Evolutionary conservation across 2,329 filamentous ascomycete species (phyloP), one percentile per base, ranked within the genome.

Genomic region (Akanthomyces lecanii): DNA sequence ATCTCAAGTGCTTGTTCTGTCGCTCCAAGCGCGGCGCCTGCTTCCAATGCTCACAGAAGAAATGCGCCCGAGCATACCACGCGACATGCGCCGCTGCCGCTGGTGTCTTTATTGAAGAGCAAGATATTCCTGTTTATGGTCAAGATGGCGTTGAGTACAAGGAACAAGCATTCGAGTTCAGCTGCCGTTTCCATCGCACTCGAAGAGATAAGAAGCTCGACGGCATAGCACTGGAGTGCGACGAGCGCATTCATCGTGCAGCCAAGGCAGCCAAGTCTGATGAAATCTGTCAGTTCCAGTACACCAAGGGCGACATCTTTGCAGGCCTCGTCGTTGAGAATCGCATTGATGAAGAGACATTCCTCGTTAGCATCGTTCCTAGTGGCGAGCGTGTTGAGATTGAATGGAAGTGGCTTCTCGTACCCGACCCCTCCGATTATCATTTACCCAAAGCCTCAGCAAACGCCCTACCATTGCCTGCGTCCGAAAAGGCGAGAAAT

Each of bases 1-100:
- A 96, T 30, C 87, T 98, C 68, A 97, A 96, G 75, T 99, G 95
- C 75, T 87, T 96, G 65, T 97, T 91, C 77, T 99, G 95, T 73
- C 91, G 93, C 40, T 96, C 92, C 38, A 96, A 95, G 75, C 90
- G 90, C 63, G 95, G 95, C n/a, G 92, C 92, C 18, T 97, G 94
- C 77, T 96, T 99, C 78, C 94, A 98, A 75, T 99, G 95, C 76
- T 96, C 92, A 1, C 89, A 92, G 69, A 94, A 93, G 79, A 98
- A 97, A 74, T 99, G 95, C 71, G 89, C 91, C 4, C 84, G 95
- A 66, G 89, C 94, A 10, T 99, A 97, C 76, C 95, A 99, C 73
- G 91, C 94, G 18, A 98, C 93, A 1, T 99, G 95, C 73, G 95
- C 95, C 3, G 89, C 92, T 8, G 88, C 94, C 25, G 94, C 93